A percentile compares a stretch with the other conserved stretches of the same genome.
phyloP scores from a whole-genome alignment of 192 early-diverging fungal species.

The Coemansia reversa region DNA sequence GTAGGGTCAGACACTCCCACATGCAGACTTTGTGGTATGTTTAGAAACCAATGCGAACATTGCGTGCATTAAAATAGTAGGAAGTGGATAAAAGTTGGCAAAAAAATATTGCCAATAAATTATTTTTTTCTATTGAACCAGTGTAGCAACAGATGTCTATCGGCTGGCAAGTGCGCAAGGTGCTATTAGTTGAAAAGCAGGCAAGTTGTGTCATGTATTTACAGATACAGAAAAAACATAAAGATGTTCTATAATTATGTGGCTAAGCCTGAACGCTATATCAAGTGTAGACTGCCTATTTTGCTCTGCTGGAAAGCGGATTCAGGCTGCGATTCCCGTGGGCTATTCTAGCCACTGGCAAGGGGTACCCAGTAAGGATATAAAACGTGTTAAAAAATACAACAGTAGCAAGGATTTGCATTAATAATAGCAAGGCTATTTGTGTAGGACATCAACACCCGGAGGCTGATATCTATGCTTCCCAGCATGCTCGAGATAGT shows the following conservation, averaged over 20 bases:
- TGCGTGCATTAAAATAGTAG: not conserved
- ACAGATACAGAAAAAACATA: not conserved
- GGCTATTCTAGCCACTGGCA: slow-evolving; percentile 32
- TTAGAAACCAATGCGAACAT: not conserved
- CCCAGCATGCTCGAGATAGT: not conserved
- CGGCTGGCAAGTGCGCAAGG: not conserved
- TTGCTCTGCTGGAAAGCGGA: slow-evolving; percentile 38
- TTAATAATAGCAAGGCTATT: not conserved
- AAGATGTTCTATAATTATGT: not conserved
- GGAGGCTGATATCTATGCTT: slow-evolving; percentile 23
- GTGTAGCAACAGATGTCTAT: slow-evolving; percentile 22
- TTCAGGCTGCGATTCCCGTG: slow-evolving; percentile 28
- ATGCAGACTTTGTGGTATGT: slow-evolving; percentile 34
- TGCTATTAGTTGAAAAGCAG: slow-evolving; percentile 46
- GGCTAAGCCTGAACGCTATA: not conserved
- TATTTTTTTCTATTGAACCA: not conserved
- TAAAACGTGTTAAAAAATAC: not conserved
- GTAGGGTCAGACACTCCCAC: slow-evolving; percentile 29
- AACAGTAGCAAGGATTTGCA: not conserved
- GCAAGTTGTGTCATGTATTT: slow-evolving; percentile 4
- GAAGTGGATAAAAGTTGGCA: not conserved
- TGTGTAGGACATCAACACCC: slow-evolving; percentile 48
- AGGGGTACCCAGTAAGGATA: slow-evolving; percentile 47
- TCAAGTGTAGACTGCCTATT: slow-evolving; percentile 34
- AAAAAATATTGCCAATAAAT: not conserved